Evolutionary conservation across 148 eudicot species (phyloP).

Genomic region (Pouteria glomerata): DNA sequence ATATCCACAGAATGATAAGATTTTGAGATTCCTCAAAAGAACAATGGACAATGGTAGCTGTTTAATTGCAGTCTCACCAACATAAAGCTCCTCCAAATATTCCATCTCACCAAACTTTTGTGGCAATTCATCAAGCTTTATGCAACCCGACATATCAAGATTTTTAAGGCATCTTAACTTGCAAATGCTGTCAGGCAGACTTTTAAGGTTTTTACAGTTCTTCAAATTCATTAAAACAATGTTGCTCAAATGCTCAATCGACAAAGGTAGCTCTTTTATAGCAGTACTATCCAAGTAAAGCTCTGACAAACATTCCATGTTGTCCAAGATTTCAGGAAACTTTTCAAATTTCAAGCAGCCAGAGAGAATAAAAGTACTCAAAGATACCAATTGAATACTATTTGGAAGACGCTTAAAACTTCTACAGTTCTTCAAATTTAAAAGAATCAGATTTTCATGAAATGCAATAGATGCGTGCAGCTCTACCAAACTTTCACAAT

Average conservation of each 20-base stretch:
- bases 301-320: too few relatives aligned
- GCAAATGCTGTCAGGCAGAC: neutral
- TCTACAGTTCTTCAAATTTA: neutral
- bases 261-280: neutral
- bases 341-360: neutral
- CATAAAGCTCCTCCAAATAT: neutral
- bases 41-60: neutral
- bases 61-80: too few relatives aligned
- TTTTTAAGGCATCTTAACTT: neutral
- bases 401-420: neutral
- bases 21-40: too few relatives aligned
- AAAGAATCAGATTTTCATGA: neutral
- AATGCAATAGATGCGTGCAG: neutral
- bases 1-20: too few relatives aligned
- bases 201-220: neutral
- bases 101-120: neutral
- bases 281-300: neutral
- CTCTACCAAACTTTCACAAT: neutral
- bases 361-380: neutral
- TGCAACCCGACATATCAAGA: neutral
- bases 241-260: neutral
- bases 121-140: neutral
- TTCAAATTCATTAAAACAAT: too few relatives aligned
- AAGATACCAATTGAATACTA: neutral
- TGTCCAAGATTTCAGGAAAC: neutral